phyloP scores from a whole-genome alignment of 495 filamentous ascomycete species.

The Podospora bellae-mahoneyi region DNA sequence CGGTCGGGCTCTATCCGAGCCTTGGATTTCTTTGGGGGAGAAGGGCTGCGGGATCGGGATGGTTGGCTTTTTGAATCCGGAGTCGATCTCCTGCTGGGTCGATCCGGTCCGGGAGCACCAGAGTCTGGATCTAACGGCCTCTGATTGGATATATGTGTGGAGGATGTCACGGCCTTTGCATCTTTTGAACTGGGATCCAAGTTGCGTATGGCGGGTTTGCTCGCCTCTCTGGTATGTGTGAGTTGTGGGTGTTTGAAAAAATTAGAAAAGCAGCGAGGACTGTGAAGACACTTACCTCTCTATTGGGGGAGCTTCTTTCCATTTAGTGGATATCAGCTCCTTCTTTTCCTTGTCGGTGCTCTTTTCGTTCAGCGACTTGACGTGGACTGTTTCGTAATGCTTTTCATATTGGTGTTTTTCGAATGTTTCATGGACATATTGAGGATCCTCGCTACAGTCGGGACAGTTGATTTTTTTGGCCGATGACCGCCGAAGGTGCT shows the following conservation, averaged over 20 bases:
- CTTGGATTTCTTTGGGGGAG: slow-evolving; percentile 26
- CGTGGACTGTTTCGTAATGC: background rate
- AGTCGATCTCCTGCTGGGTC: slow-evolving; percentile 14
- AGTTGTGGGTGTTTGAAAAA: background rate
- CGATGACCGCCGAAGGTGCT: background rate
- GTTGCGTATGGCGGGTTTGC: background rate
- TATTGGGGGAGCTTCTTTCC: slow-evolving; percentile 6
- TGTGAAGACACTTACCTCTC: slow-evolving; percentile 15
- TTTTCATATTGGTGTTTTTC: background rate
- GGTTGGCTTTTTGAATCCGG: slow-evolving; percentile 21
- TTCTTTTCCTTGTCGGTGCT: slow-evolving; percentile 16
- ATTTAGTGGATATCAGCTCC: slow-evolving; percentile 8
- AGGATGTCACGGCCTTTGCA: background rate
- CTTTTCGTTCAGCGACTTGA: background rate
- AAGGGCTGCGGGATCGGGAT: slow-evolving; percentile 20
- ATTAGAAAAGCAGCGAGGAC: background rate
- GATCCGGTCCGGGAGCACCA: background rate
- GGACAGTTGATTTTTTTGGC: background rate
- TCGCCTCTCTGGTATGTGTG: slow-evolving; percentile 4
- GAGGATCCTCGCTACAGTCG: background rate
- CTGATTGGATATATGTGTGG: background rate
- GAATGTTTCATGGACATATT: background rate
- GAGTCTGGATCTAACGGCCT: slow-evolving; percentile 13
- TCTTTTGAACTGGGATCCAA: background rate
- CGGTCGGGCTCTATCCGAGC: slow-evolving; percentile 33